Evolutionary conservation across 139 green algal species (phyloP), one percentile per base, ranked within the genome.

Genomic region (Ettlia oleoabundans): DNA sequence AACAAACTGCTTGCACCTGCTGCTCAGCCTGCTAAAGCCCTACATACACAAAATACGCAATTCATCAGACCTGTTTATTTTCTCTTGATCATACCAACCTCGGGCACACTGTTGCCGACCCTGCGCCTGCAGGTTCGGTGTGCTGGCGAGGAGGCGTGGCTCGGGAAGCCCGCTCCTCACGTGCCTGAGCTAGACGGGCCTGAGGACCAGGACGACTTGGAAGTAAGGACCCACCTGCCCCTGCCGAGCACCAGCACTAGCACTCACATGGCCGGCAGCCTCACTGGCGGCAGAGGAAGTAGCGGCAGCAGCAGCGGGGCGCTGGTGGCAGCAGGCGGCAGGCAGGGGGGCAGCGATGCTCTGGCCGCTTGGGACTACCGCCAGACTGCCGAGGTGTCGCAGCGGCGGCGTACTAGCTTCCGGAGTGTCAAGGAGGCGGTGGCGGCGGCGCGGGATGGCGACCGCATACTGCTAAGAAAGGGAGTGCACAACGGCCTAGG

Each of bases 121-220:
- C 35, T 6, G 52, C 35, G 53, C 30, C 83, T 89, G 21, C 69
- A 94, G 74, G 90, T 94, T 35, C 68, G 91, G 18, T 77, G 47
- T 38, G 92, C 92, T 10, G 92, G 92, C 5, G 82, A 92, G 28
- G 92, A 95, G 22, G 92, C 92, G 2, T 95, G 92, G 92, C 78
- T 94, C 32, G 82, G 90, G 2, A 24, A 78, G 6, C 52, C 82
- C 3, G 90, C 90, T 0, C 90, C 90, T 4, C 70, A 89, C 26
- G 84, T 89, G 26, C 84, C 86, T 9, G 65, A 75, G 13, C 79
- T 93, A 41, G 90, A 93, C 67, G 83, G 86, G 2, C 82, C 71
- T 10, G 51, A 68, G 22, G 55, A 77, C 32, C 68, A 77, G 26
- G 71, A 76, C 42, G 71, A 32, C 2, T 18, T 28, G 10, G 75